Base-by-base conservation (phyloP, 768 basidiomycete genomes). In the Psilocybe tampanensis region DNA sequence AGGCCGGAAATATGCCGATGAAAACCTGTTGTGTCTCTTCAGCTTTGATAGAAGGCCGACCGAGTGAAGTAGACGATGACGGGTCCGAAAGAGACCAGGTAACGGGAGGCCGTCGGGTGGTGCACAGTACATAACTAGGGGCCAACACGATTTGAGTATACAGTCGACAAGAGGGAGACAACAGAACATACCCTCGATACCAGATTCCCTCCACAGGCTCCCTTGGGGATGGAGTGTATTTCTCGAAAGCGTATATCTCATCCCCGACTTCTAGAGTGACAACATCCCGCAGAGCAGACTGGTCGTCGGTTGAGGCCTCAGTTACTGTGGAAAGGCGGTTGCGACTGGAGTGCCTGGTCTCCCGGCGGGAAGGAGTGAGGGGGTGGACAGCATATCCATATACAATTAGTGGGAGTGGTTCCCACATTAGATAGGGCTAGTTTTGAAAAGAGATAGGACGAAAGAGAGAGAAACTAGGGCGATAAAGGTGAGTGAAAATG, bases 201-300 rank as follows among this genome's bases (percentile, higher is more conserved):
- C 96, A 98, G 15, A 86, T 72, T 18, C 88, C 88, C 54, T 91
- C 90, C 12, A 83, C 84, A 52, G 70, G 68, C 57, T 92, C 90
- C 66, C 88, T 90, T 55, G 76, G 80, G 49, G 77, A 77, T 11
- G 89, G 88, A 0, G 80, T 86, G 70, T 94, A 95, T 68, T 88
- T 88, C 76, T 98, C 96, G 66, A 98, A 98, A 17, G 95, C 94
- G 73, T 98, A 98, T 32, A 98, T 87, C 69, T 98, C 95, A 71
- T 97, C 95, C 45, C 96, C 96, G 24, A 98, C 90, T 64, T 97
- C 95, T 54, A 98, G 82, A 6, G 88, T 82, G 32, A 94, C 92
- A 21, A 92, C 87, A 60, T 92, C 90, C 52, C 85, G 80, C 74
- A 88, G 81, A 0, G 84, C 79, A 39, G 81, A 76, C 34, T 85